Evolutionary conservation across 768 basidiomycete species (phyloP), one percentile per base, ranked within the genome.

Genomic region (Termitomyces sp.): DNA sequence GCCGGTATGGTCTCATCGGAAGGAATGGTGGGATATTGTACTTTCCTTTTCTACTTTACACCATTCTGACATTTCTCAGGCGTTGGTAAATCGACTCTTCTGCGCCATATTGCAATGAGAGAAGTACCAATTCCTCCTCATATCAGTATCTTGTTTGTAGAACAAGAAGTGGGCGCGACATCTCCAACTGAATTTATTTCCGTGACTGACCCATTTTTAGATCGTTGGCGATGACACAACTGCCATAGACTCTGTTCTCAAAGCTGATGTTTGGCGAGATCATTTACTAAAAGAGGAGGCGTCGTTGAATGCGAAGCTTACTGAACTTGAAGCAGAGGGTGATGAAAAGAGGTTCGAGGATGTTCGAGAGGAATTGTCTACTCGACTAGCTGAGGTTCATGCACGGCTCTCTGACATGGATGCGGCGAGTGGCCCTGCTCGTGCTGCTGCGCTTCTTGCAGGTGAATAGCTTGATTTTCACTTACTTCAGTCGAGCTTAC

Each of bases 221-320:
- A 90, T 98, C 63, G 70, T 93, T 55, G 97, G 96, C 33, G 96
- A 98, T 70, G 95, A 95, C 63, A 98, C 95, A 0, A 76, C 78
- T 1, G 97, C 97, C 3, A 79, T 99, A 43, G 91, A 95, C 22
- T 95, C 95, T 1, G 97, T 99, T 22, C 80, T 99, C n/a, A 94
- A 95, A 71, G 97, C 97, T n/a, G 97, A 99, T 69, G 97, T 99
- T 33, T 98, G 97, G 94, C 82, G 96, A 69, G 95, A 96, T 67
- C 90, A 93, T 62, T 79, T 98, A 18, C 73, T 97, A 50, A 89
- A 86, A 55, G 94, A 99, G 67, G 95, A 98, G 71, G 74, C 74
- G 0, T 73, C 79, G 22, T 77, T 98, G 45, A 95, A 95, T 65
- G 81, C 81, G 0, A 82, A 83, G 60, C 81, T 98, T 2, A 72